A percentile compares a stretch with the other conserved stretches of the same genome.
These are phyloP conservation scores for Trifolium repens DNA, from an alignment of 306 rosid genomes.

Conservation along the genomic window DNA sequence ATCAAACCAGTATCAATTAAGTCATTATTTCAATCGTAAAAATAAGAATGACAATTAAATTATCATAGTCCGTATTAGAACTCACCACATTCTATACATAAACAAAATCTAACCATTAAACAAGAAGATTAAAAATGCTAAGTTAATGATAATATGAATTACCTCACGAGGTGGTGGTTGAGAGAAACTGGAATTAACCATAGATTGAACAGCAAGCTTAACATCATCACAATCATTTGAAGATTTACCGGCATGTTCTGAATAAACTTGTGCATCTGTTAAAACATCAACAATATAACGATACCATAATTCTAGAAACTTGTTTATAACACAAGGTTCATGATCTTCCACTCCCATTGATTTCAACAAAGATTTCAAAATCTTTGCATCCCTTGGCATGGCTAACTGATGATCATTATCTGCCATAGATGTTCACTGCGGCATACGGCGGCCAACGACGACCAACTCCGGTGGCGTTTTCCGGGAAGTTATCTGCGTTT, in stretches of 20 bases:
- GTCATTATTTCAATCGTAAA: no score
- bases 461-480: no score
- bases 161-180: slow-evolving; percentile 99
- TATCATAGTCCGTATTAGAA: no score
- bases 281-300: slow-evolving; percentile 79
- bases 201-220: slow-evolving; percentile 88
- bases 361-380: slow-evolving; percentile 73
- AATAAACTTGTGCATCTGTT: slow-evolving; percentile 86
- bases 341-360: slow-evolving; percentile 92
- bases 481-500: no score
- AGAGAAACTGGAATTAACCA: slow-evolving; percentile 87
- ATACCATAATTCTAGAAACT: slow-evolving; percentile 89
- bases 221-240: slow-evolving; percentile 77
- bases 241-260: slow-evolving; percentile 79
- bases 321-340: slow-evolving; percentile 82
- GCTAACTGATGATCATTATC: no score
- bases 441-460: no score
- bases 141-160: not conserved
- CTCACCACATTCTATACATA: not conserved
- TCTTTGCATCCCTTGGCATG: slow-evolving; percentile 35
- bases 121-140: not conserved
- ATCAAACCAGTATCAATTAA: no score
- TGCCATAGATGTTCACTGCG: no score
- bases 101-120: not conserved
- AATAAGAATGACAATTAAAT: no score